Evolutionary conservation across 805 yeast genomes (phyloP), one percentile per base, ranked within the genome.

Genomic region (Pichia nakasei): DNA sequence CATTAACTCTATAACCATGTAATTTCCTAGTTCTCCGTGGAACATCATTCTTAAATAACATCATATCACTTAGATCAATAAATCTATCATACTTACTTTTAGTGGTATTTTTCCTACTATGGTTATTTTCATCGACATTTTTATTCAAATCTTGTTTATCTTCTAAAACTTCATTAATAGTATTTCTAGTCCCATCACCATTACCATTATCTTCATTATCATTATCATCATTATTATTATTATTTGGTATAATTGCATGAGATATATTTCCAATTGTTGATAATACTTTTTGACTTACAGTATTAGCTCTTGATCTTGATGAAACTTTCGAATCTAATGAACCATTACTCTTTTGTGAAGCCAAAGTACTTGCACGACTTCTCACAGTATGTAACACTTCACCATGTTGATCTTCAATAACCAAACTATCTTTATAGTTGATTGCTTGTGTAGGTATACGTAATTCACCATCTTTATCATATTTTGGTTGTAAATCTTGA

Each of bases 391-490:
- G 80, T 41, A 91, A 56, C 37, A 88, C 72, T 57, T 89, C 96
- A 44, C 97, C 97, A 39, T 80, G 71, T 44, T 73, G 76, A 61
- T 88, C 93, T 59, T 91, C 98, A 44, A 91, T 70, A 42, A 89
- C 74, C 32, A 89, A 60, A 36, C 73, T 67, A 32, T 67, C 54
- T 22, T 95, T 96, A 52, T 87, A 95, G 38, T 76, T 77, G 59
- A 75, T 83, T 0, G 79, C 82, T 31, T 65, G 60, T 1, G 65
- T 52, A 7, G 68, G 67, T 6, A 56, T 39, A 35, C 62, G 51
- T n/a, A 57, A 19, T 19, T 55, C 57, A 17, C 66, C 66, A 46
- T 62, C 65, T 17, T 65, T 69, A 37, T 67, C 68, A 22, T 50
- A 21, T 12, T 38, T 43, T 7, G 65, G 65, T 26, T 61, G 58